phyloP scores from a whole-genome alignment of 345 rosid genomes.

The Syzygium jambos region DNA sequence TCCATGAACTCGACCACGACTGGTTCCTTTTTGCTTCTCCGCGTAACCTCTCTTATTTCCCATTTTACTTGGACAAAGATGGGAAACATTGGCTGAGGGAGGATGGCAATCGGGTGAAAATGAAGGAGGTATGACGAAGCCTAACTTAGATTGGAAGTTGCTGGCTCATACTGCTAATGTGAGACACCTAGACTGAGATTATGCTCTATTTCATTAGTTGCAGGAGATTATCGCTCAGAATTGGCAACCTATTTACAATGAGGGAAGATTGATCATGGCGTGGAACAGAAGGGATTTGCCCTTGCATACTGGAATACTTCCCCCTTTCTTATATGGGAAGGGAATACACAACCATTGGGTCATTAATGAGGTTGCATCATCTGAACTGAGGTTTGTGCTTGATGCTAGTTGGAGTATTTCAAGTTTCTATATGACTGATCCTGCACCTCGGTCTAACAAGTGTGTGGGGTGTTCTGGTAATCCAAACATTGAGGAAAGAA shows the following conservation, averaged over 20 bases:
- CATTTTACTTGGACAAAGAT: constrained; percentile 37
- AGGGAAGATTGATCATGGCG: constrained; percentile 53
- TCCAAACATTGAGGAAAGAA: constrained; percentile 22
- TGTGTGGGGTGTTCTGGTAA: constrained; percentile 6
- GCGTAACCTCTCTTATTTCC: constrained; percentile 35
- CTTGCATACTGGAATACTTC: constrained; percentile 64
- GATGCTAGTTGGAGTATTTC: constrained; percentile 73
- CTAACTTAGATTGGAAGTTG: constrained; percentile 13
- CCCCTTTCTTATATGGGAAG: constrained; percentile 74
- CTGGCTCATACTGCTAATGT: not conserved
- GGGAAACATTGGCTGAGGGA: constrained; percentile 51
- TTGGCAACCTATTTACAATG: constrained; percentile 24
- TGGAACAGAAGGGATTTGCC: constrained; percentile 62
- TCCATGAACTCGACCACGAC: constrained; percentile 39
- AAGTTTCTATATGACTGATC: constrained; percentile 27
- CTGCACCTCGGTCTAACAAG: constrained; percentile 4
- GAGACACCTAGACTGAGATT: constrained; percentile 12
- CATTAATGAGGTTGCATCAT: constrained; percentile 54
- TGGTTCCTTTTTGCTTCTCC: constrained; percentile 83
- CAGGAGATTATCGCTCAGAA: constrained; percentile 48
- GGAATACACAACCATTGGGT: constrained; percentile 64
- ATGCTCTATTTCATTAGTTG: constrained; percentile 39
- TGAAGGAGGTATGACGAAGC: constrained; percentile 49
- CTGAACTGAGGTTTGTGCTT: constrained; percentile 59
- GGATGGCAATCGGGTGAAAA: constrained; percentile 34